Evolutionary conservation across 2,329 filamentous ascomycete species (phyloP), one percentile per base, ranked within the genome.

Genomic region (Hymenoscyphus fructigenus): DNA sequence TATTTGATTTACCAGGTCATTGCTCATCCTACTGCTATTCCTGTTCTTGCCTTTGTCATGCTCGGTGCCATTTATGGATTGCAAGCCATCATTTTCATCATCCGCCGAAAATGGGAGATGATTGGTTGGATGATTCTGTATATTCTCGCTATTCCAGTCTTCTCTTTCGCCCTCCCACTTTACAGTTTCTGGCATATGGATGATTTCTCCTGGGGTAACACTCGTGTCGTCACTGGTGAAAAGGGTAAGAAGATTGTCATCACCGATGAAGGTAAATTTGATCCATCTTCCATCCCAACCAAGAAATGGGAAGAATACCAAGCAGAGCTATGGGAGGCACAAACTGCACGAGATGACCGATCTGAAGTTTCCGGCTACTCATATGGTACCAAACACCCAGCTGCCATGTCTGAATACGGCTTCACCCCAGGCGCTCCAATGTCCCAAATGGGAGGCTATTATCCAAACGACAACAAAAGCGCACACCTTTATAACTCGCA

Each of bases 221-320:
- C 95, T 50, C 94, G 95, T 87, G 87, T 99, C 65, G 93, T 99
- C 69, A 95, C 91, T 7, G 95, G 95, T 76, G 95, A 99, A 77
- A 89, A 90, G 78, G 95, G 95, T 69, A 90, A 92, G 77, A 94
- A 97, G 83, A 82, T 98, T 67, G 87, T 99, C 72, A 90, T 99
- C 70, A 92, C 93, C 1, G 95, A 99, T 77, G 95, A 99, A 80
- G 95, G 95, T 82, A 97, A 97, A 78, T 99, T 98, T 75, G 95
- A 99, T 75, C 94, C 95, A 15, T 83, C 85, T 57, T 91, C 89
- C 44, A 98, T 99, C 71, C 95, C 95, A 23, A 91, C 92, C 80
- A 99, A 98, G 88, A 95, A 91, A 84, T 99, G 95, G 95, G 95
- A 99, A 78, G 95, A 99, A 74, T 99, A 98, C 78, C 95, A 99